phyloP scores from a whole-genome alignment of 768 basidiomycete species.

The Favolaschia claudopus region DNA sequence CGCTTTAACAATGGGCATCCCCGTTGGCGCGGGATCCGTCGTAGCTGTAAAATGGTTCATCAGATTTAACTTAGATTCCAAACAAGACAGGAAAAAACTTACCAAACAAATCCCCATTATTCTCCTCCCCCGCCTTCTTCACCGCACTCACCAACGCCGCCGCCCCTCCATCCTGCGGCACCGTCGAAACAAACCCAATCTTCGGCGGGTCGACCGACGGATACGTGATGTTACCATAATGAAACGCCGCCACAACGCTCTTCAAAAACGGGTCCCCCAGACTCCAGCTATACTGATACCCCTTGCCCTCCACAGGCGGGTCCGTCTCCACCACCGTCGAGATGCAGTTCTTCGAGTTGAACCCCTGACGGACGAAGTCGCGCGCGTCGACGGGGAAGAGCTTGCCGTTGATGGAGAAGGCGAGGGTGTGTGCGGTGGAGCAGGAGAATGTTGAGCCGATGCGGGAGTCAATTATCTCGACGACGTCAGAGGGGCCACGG shows the following conservation, averaged over 20 bases:
- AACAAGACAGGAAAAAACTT: conserved; percentile 15
- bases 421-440: conserved; percentile 63
- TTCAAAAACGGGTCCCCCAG: conserved; percentile 81
- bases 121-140: conserved; percentile 38
- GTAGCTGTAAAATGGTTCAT: conserved; percentile 39
- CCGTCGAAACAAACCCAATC: conserved; percentile 76
- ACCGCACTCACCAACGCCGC: conserved; percentile 46
- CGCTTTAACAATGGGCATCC: conserved; percentile 29
- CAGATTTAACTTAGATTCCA: background rate
- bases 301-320: conserved; percentile 57
- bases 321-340: conserved; percentile 70
- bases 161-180: conserved; percentile 60
- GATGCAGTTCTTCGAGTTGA: conserved; percentile 50
- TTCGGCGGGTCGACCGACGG: conserved; percentile 74
- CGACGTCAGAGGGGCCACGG: conserved; percentile 74
- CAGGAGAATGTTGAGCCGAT: conserved; percentile 61
- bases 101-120: conserved; percentile 46
- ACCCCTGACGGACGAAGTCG: conserved; percentile 64
- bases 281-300: conserved; percentile 80
- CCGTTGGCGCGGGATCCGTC: conserved; percentile 50
- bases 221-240: conserved; percentile 67
- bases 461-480: conserved; percentile 52
- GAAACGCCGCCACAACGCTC: conserved; percentile 72
- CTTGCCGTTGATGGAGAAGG: conserved; percentile 73
- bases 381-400: conserved; percentile 79